Percentiles rank a stretch among this genome's conserved stretches.
Conservation (phyloP, 345 rosid genomes). For the Brassica rapa region DNA sequence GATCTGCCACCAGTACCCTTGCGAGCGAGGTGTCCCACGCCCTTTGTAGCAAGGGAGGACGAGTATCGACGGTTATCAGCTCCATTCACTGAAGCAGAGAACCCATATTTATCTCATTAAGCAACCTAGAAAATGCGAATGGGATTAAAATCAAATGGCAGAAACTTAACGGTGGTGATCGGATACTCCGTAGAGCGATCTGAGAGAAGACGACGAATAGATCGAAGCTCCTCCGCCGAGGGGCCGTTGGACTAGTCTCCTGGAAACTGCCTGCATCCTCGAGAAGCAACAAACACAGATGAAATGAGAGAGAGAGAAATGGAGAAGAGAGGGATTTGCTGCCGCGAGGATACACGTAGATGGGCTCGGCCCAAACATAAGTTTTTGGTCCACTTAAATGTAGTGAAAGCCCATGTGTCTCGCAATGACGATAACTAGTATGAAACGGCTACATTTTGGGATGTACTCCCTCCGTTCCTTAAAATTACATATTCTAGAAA, state of each 20-base stretch:
- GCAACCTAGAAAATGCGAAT: constrained; percentile 18
- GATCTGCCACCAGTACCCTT: constrained; percentile 99
- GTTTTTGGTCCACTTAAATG: neutral
- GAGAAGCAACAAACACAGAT: constrained; percentile 19
- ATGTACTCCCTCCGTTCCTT: no score
- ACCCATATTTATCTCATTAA: neutral
- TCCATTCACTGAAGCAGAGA: constrained; percentile 52
- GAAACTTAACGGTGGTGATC: constrained; percentile 57
- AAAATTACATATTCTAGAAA: no score
- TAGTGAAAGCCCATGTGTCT: no score
- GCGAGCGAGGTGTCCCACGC: constrained; percentile 80
- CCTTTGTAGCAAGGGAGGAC: constrained; percentile 69
- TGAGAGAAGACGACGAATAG: constrained; percentile 43
- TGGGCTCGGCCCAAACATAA: constrained; percentile 15
- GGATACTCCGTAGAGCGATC: constrained; percentile 54
- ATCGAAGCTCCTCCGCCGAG: constrained; percentile 46
- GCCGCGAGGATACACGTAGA: neutral
- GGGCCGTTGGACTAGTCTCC: constrained; percentile 63
- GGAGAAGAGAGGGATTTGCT: neutral
- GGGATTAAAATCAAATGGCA: neutral
- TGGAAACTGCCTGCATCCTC: constrained; percentile 73
- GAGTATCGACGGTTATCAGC: constrained; percentile 60
- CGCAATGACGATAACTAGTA: no score
- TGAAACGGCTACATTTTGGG: no score
- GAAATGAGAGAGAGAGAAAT: constrained; percentile 10